These are phyloP conservation scores for Schizothecium vesticola DNA, from an alignment of 495 filamentous ascomycete species.

Conservation along the genomic window DNA sequence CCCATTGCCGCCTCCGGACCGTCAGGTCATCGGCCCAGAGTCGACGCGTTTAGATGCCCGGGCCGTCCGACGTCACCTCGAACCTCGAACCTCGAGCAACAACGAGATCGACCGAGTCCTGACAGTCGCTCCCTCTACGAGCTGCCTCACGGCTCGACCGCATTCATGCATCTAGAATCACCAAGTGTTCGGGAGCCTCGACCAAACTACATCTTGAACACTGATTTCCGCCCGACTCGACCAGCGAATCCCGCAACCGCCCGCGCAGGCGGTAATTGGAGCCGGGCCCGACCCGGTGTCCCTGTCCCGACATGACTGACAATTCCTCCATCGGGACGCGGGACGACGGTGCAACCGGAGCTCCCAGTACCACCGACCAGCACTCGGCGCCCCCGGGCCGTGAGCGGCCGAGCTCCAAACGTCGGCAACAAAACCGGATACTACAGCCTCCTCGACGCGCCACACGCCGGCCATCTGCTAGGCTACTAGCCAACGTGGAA, in stretches of 20 bases:
- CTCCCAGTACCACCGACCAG: not conserved
- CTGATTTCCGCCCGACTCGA: not conserved
- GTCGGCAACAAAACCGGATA: not conserved
- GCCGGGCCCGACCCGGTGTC: conserved; percentile 1
- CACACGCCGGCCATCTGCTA: not conserved
- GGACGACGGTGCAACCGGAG: not conserved
- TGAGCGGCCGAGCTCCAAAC: not conserved
- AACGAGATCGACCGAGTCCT: not conserved
- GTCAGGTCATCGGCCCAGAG: not conserved
- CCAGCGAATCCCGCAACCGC: not conserved
- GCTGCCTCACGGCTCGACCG: not conserved
- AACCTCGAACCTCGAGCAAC: not conserved
- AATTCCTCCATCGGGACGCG: not conserved
- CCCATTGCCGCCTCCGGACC: not conserved
- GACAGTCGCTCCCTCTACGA: not conserved
- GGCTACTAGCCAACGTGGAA: conserved; percentile 19
- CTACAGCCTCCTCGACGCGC: not conserved
- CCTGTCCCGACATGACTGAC: not conserved
- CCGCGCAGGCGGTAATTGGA: not conserved
- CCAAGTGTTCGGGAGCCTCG: not conserved
- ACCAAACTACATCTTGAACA: not conserved
- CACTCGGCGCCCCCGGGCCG: not conserved
- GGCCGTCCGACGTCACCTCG: not conserved
- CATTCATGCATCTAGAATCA: not conserved
- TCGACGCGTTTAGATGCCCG: not conserved